Evolutionary conservation across 345 rosid genomes (phyloP).

Genomic region (Rhodomyrtus tomentosa): DNA sequence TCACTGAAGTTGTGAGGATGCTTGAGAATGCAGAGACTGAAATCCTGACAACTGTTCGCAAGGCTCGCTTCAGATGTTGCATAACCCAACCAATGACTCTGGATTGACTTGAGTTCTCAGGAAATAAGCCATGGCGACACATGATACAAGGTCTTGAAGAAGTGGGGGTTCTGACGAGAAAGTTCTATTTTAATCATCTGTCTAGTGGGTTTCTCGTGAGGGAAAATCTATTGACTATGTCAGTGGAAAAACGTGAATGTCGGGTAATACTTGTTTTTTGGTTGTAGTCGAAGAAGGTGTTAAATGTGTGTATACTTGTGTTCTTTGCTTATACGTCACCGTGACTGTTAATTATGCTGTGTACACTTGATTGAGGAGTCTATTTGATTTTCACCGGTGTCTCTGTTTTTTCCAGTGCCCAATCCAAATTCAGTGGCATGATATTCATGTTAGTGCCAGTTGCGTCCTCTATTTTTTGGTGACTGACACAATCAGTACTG

Average conservation of each 20-base stretch:
- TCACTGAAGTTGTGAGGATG: conserved; percentile 23
- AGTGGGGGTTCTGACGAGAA: background rate
- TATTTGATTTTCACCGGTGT: background rate
- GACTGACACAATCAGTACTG: background rate
- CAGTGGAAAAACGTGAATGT: background rate
- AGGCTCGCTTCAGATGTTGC: conserved; percentile 41
- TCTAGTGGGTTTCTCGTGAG: background rate
- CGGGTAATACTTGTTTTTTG: background rate
- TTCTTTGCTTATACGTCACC: background rate
- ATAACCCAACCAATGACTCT: conserved; percentile 24
- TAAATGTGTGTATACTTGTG: background rate
- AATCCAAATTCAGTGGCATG: background rate
- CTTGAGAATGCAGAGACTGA: conserved; percentile 23
- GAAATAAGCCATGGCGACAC: background rate
- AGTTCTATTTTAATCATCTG: background rate
- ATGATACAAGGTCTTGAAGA: background rate
- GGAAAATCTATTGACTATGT: background rate
- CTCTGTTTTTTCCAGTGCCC: background rate
- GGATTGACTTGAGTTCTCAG: conserved; percentile 8
- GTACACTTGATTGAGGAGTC: background rate
- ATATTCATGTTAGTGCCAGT: background rate
- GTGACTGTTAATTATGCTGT: background rate
- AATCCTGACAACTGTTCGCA: conserved; percentile 26
- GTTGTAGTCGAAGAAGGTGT: background rate
- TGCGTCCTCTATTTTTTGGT: background rate